Base-by-base conservation (phyloP, 805 yeast species). In the Candida ficus region DNA sequence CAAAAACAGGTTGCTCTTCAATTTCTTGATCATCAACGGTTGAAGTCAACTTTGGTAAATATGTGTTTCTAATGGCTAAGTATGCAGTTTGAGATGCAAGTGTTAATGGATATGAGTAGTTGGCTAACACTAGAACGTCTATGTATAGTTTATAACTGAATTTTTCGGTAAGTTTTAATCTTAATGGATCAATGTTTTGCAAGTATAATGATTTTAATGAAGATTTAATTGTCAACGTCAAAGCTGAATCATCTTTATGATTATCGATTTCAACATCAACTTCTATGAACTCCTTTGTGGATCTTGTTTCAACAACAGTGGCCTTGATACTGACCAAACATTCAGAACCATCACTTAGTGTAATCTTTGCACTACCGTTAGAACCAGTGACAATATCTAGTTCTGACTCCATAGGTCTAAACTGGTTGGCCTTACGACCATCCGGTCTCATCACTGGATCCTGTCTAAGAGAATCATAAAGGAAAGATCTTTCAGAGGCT, bases 291-390 rank as follows among this genome's bases (percentile, higher is more conserved):
- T 74, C 77, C 0, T 67, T 52, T 14, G 73, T 71, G 12, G 42
- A 44, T 6, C 62, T 50, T 42, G 62, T 64, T 35, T 67, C 70
- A 13, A 86, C 84, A 4, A 90, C 96, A 53, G 84, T 83, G 11
- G 90, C 77, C 62, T 93, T 93, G 35, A 91, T 74, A 55, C 97
- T 93, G 5, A 88, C 91, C 26, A 93, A 82, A 53, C 96, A 88
- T 62, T 93, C 98, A 46, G 88, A 78, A 18, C 99, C 98, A 61
- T 91, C 98, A 36, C 84, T 73, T 26, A 88, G 74, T 48, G 89
- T 73, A 16, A 91, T 76, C 64, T 95, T 74, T 0, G 97, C 83
- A 2, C 97, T 89, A 12, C 99, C 99, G 63, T 91, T 87, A 4
- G 96, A 84, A 38, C 81, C 76, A 1, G 95, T 93, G 44, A 93